Percentiles rank a stretch among this genome's conserved stretches.
Evolutionary conservation across 129 eudicot species (phyloP).

Genomic region (Artemisia argyi): DNA sequence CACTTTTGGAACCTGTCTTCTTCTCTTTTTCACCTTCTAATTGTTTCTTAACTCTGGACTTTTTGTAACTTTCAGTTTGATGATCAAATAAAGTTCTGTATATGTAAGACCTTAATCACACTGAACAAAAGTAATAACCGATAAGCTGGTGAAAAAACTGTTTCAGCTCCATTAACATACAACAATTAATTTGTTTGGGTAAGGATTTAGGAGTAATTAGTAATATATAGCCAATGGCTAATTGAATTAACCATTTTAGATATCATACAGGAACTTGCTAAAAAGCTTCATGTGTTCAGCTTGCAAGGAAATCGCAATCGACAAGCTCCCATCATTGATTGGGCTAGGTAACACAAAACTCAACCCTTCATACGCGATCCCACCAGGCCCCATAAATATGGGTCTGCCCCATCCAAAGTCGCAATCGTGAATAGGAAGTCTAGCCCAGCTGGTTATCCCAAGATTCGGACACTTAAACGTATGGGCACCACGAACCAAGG

Average conservation of each 20-base stretch:
- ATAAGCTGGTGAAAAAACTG: constrained; percentile 25
- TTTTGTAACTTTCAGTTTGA: constrained; percentile 9
- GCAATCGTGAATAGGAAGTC: constrained; percentile 83
- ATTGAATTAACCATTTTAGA: constrained; percentile 31
- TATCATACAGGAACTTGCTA: constrained; percentile 62
- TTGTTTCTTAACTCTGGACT: not conserved
- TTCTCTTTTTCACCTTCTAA: constrained; percentile 30
- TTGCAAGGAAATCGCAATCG: constrained; percentile 71
- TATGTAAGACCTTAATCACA: constrained; percentile 7
- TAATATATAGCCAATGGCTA: constrained; percentile 2
- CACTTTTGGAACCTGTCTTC: constrained; percentile 23
- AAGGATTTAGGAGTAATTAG: constrained; percentile 22
- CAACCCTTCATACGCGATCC: constrained; percentile 77
- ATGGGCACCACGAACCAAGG: constrained; percentile 79
- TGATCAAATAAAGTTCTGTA: not conserved
- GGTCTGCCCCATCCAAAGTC: constrained; percentile 96
- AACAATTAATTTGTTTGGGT: constrained; percentile 17
- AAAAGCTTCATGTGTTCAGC: constrained; percentile 81
- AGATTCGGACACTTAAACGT: constrained; percentile 77
- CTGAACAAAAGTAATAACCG: constrained; percentile 22
- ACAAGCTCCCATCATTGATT: constrained; percentile 67
- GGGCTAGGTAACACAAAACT: constrained; percentile 75
- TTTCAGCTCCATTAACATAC: constrained; percentile 31
- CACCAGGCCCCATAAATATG: constrained; percentile 85
- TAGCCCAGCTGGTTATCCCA: constrained; percentile 82